These are phyloP conservation scores for Poronia punctata DNA, from an alignment of 495 filamentous ascomycete genomes.

Conservation along the genomic window DNA sequence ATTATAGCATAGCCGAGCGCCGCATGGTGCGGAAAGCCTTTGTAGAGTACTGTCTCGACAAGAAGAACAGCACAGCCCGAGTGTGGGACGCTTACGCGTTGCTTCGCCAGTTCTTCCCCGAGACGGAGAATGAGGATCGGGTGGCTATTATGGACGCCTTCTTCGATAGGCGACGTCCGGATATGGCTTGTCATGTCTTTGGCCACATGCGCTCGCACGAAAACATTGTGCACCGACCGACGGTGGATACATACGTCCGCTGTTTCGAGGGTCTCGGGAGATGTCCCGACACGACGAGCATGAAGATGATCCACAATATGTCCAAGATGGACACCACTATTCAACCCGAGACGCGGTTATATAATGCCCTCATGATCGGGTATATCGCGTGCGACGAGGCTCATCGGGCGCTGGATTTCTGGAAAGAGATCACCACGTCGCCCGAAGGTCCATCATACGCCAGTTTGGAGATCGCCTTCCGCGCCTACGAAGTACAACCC, in stretches of 20 bases:
- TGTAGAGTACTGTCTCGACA: conserved; percentile 57
- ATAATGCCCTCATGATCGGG: conserved; percentile 81
- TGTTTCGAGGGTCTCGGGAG: conserved; percentile 71
- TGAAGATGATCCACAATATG: conserved; percentile 79
- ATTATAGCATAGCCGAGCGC: conserved; percentile 60
- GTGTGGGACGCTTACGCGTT: conserved; percentile 81
- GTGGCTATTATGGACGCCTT: conserved; percentile 74
- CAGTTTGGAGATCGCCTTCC: conserved; percentile 71
- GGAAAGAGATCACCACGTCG: conserved; percentile 69
- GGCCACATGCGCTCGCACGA: conserved; percentile 76
- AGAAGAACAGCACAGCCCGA: conserved; percentile 48
- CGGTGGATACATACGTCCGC: conserved; percentile 62
- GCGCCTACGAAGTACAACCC: conserved; percentile 58
- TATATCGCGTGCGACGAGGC: conserved; percentile 62
- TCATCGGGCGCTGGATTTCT: conserved; percentile 63
- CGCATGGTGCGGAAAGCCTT: conserved; percentile 54
- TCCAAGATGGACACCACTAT: conserved; percentile 80
- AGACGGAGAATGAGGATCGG: conserved; percentile 54
- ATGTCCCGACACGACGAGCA: conserved; percentile 53
- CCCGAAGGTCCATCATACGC: conserved; percentile 75
- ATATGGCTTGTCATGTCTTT: conserved; percentile 80
- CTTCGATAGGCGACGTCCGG: conserved; percentile 65
- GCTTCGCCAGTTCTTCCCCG: conserved; percentile 69
- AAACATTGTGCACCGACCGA: conserved; percentile 51
- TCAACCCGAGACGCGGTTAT: conserved; percentile 65